Evolutionary conservation across 495 filamentous ascomycete species (phyloP).

Genomic region (Aspergillus heteromorphus): DNA sequence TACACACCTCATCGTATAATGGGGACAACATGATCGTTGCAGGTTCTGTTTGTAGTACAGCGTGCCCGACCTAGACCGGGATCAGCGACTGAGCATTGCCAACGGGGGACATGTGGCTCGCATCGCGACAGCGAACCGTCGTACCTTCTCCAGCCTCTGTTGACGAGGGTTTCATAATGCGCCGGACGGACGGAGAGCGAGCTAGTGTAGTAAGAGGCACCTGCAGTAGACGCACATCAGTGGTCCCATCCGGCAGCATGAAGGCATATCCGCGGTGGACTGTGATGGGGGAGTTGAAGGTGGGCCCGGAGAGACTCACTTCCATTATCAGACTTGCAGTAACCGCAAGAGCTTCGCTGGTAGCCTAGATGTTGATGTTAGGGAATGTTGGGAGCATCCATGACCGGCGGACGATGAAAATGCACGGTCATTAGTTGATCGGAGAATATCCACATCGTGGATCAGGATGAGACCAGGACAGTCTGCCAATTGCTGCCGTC

Average conservation of each 20-base stretch:
- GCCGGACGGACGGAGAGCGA: slow-evolving; percentile 60
- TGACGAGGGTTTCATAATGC: slow-evolving; percentile 76
- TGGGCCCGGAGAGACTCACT: slow-evolving; percentile 36
- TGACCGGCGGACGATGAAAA: background rate
- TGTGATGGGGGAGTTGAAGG: slow-evolving; percentile 1
- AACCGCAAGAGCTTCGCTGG: slow-evolving; percentile 49
- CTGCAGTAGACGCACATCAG: slow-evolving; percentile 42
- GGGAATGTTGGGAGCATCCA: slow-evolving; percentile 13
- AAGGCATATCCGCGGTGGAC: slow-evolving; percentile 11
- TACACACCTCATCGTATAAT: slow-evolving; percentile 78
- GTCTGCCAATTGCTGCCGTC: background rate
- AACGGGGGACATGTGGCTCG: background rate
- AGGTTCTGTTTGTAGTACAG: slow-evolving; percentile 91
- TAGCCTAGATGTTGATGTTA: slow-evolving; percentile 33
- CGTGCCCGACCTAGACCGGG: slow-evolving; percentile 54
- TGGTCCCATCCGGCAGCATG: slow-evolving; percentile 9
- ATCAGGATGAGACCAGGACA: background rate
- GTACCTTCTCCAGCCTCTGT: slow-evolving; percentile 87
- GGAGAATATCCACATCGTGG: background rate
- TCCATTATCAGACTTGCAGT: slow-evolving; percentile 50
- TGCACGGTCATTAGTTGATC: background rate
- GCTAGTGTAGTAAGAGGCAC: slow-evolving; percentile 75
- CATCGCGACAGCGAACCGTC: background rate
- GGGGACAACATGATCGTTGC: slow-evolving; percentile 81
- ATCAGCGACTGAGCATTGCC: slow-evolving; percentile 14